phyloP scores from a whole-genome alignment of 352 stramenopile genomes.

The Phytopythium delawarense region DNA sequence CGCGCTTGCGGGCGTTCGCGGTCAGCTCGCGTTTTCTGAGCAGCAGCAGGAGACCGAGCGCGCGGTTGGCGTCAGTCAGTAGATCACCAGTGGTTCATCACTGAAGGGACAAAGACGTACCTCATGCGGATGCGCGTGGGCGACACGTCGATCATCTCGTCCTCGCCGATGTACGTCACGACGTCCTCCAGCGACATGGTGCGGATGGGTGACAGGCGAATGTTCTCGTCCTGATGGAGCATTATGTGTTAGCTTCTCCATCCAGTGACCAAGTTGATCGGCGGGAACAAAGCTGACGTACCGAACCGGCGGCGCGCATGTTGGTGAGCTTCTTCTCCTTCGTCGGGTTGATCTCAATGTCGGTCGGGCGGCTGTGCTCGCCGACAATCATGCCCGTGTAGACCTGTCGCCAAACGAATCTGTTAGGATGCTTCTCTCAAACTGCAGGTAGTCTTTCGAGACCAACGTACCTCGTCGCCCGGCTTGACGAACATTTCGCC shows the following conservation, averaged over 20 bases:
- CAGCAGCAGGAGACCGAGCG: background rate
- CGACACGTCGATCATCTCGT: slow-evolving; percentile 99
- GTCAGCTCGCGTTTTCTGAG: slow-evolving; percentile 63
- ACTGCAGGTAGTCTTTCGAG: no score
- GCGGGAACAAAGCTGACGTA: slow-evolving; percentile 10
- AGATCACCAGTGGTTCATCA: background rate
- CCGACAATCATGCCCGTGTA: slow-evolving; percentile 98
- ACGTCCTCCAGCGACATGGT: slow-evolving; percentile 96
- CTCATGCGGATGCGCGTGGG: slow-evolving; percentile 92
- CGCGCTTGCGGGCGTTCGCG: slow-evolving; percentile 55
- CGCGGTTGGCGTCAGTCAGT: no score
- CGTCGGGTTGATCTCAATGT: slow-evolving; percentile 98
- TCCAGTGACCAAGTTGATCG: background rate
- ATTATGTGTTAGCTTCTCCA: background rate
- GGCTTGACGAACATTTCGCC: slow-evolving; percentile 96
- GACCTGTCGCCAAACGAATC: slow-evolving; percentile 45
- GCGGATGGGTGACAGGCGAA: slow-evolving; percentile 91
- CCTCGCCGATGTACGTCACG: slow-evolving; percentile 96
- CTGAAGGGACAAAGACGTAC: slow-evolving; percentile 12
- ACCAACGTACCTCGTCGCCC: slow-evolving; percentile 55
- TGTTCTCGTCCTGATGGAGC: slow-evolving; percentile 87
- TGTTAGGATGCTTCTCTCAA: background rate
- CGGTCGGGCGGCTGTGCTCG: slow-evolving; percentile 92
- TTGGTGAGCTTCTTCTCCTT: slow-evolving; percentile 97
- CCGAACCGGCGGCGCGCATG: slow-evolving; percentile 91